phyloP scores from a whole-genome alignment of 352 stramenopile genomes.

The Phytophthora pini region DNA sequence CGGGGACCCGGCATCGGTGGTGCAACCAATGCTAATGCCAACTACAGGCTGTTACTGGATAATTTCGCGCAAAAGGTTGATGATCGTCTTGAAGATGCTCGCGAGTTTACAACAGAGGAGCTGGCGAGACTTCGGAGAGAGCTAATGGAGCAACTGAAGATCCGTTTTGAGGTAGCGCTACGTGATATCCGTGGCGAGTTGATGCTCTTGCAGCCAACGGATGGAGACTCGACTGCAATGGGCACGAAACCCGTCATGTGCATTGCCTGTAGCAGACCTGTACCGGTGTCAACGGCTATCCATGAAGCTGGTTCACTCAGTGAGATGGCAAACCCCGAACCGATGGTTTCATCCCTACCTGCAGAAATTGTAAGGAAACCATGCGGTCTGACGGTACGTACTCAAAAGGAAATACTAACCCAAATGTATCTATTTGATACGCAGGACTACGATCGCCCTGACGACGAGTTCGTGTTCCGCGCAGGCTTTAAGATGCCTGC shows the following conservation, averaged over 20 bases:
- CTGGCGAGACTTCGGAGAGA: conserved; percentile 68
- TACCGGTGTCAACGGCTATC: conserved; percentile 64
- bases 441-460: conserved; percentile 66
- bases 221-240: conserved; percentile 75
- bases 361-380: conserved; percentile 31
- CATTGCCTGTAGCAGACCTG: conserved; percentile 79
- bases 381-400: not conserved
- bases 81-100: conserved; percentile 66
- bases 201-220: conserved; percentile 53
- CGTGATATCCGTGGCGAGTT: conserved; percentile 73
- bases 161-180: conserved; percentile 59
- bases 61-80: conserved; percentile 82
- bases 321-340: conserved; percentile 38
- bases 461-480: conserved; percentile 84
- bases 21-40: conserved; percentile 56
- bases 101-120: conserved; percentile 68
- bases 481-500: conserved; percentile 87
- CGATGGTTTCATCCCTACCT: conserved; percentile 28
- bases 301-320: conserved; percentile 57
- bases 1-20: conserved; percentile 38
- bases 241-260: conserved; percentile 86
- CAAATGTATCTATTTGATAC: conserved; percentile 7
- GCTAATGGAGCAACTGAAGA: conserved; percentile 67
- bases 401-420: conserved; percentile 1
- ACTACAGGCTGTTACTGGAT: conserved; percentile 73